Conservation (phyloP, 1,284 basidiomycete species). For the Trichosporon ovoides region DNA sequence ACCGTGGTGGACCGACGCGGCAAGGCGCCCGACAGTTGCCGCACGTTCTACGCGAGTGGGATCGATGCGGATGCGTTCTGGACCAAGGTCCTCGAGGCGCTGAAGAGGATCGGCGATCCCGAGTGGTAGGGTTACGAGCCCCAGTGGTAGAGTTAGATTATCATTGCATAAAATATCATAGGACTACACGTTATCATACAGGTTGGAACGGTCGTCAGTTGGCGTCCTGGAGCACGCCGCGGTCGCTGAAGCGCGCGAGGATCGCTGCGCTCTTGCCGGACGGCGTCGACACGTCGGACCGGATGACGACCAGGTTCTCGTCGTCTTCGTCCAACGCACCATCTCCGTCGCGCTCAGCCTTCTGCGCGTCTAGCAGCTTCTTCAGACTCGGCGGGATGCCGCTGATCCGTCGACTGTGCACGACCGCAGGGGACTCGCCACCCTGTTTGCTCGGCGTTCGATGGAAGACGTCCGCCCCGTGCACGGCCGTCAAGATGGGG, state of each 20-base stretch:
- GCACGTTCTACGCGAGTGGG: conserved; percentile 14
- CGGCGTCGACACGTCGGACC: conserved; percentile 16
- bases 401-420: conserved; percentile 18
- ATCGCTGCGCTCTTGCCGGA: conserved; percentile 12
- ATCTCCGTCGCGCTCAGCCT: not conserved
- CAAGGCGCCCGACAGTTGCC: conserved; percentile 5
- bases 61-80: conserved; percentile 18
- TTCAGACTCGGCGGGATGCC: conserved; percentile 14
- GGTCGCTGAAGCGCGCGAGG: not conserved
- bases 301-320: not conserved
- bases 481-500: conserved; percentile 17
- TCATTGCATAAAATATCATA: not conserved
- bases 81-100: conserved; percentile 16
- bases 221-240: conserved; percentile 1
- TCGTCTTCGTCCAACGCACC: not conserved
- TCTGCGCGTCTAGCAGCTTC: conserved; percentile 7
- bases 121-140: not conserved
- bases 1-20: conserved; percentile 15
- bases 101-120: conserved; percentile 14
- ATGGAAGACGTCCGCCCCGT: conserved; percentile 10
- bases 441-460: not conserved
- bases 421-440: conserved; percentile 14
- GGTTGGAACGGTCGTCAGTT: not conserved
- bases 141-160: not conserved
- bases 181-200: not conserved